These are phyloP conservation scores for Xylaria sp. DNA, from an alignment of 2,329 filamentous ascomycete genomes.

Conservation along the genomic window DNA sequence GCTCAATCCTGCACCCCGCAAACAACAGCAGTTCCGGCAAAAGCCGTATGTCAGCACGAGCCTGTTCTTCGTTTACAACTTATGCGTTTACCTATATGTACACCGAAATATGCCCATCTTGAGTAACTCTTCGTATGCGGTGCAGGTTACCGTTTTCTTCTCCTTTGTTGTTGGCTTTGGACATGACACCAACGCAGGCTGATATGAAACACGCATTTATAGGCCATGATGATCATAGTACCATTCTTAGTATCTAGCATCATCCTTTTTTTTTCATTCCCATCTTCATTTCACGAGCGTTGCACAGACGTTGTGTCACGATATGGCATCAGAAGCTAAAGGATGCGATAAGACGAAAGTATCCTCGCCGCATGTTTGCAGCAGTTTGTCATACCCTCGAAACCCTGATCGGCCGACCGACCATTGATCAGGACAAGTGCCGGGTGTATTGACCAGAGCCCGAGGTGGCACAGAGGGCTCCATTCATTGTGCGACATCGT, in stretches of 20 bases:
- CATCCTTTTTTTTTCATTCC: not conserved
- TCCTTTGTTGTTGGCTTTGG: not conserved
- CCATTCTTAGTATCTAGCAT: not conserved
- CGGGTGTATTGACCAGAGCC: constrained; percentile 26
- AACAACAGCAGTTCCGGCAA: constrained; percentile 7
- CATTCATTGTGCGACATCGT: constrained; percentile 24
- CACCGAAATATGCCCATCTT: not conserved
- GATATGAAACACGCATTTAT: not conserved
- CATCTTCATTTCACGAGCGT: constrained; percentile 13
- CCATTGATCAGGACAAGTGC: constrained; percentile 17
- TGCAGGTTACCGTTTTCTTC: not conserved
- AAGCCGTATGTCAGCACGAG: not conserved
- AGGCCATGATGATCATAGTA: not conserved
- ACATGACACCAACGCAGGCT: not conserved
- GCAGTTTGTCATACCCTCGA: constrained; percentile 27
- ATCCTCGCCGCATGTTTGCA: constrained; percentile 28
- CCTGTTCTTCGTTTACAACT: not conserved
- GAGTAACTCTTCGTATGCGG: not conserved
- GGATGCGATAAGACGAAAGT: constrained; percentile 22
- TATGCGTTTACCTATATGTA: not conserved
- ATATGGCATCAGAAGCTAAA: constrained; percentile 24
- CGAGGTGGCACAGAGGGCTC: constrained; percentile 24
- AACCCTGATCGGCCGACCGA: constrained; percentile 14
- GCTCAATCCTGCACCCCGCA: constrained; percentile 14
- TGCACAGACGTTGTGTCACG: constrained; percentile 28